A percentile compares a stretch with the other conserved stretches of the same genome.
Evolutionary conservation across 345 rosid species (phyloP).

Genomic region (Kandelia obovata): DNA sequence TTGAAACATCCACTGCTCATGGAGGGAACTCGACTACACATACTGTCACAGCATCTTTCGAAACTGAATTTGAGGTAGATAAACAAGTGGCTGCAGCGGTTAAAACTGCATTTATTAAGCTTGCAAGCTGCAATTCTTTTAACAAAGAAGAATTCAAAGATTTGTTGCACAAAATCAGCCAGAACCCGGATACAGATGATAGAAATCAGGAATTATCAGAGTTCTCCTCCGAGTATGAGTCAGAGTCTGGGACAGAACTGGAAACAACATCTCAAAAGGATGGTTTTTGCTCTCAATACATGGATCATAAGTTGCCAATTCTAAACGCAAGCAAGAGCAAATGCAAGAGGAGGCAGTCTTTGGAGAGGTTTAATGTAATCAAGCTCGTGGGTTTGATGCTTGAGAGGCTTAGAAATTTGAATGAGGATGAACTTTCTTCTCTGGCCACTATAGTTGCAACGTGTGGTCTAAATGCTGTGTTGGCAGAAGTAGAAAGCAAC

Average conservation of each 20-base stretch:
- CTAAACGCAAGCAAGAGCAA: conserved; percentile 39
- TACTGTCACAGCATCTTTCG: conserved; percentile 76
- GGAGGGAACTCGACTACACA: conserved; percentile 62
- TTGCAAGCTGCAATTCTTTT: conserved; percentile 52
- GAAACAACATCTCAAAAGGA: conserved; percentile 30
- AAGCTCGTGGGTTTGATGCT: conserved; percentile 72
- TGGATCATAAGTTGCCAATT: conserved; percentile 27
- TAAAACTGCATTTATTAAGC: conserved; percentile 66
- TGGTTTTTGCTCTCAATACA: conserved; percentile 27
- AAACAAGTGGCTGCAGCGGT: conserved; percentile 92
- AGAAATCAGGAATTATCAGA: conserved; percentile 44
- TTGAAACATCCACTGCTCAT: conserved; percentile 46
- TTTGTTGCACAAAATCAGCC: conserved; percentile 62
- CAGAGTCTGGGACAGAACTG: conserved; percentile 54
- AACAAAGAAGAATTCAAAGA: conserved; percentile 67
- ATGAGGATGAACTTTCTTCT: conserved; percentile 86
- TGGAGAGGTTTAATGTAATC: conserved; percentile 43
- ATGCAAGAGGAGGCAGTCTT: conserved; percentile 55
- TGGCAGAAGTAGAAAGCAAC: conserved; percentile 58
- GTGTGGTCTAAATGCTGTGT: conserved; percentile 82
- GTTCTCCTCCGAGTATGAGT: conserved; percentile 50
- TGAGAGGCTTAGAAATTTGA: conserved; percentile 75
- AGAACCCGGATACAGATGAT: conserved; percentile 58
- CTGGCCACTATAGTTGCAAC: conserved; percentile 92
- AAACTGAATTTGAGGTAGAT: conserved; percentile 88